Evolutionary conservation across 176 grass and related monocot species (phyloP), one percentile per base, ranked within the genome.

Genomic region (Aegilops umbellulata): DNA sequence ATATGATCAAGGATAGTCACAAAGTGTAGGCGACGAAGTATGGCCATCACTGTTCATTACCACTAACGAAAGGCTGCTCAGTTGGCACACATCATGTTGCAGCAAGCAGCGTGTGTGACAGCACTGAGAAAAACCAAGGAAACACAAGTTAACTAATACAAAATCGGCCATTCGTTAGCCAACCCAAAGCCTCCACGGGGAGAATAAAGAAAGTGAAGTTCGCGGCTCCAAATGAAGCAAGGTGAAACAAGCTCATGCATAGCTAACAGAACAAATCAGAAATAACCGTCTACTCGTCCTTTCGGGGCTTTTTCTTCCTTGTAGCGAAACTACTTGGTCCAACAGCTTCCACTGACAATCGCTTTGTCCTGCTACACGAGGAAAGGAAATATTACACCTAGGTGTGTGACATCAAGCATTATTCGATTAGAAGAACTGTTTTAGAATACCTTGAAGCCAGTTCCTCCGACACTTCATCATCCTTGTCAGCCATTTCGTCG

Each of bases 311-410:
- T 81, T 98, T 95, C 87, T 98, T 98, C 91, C 93, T 93, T 83
- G 95, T 92, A 87, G 93, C 95, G 31, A 98, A 98, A 73, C 95
- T 95, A 76, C 95, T 98, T 16, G 93, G 95, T 7, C 95, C 95
- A n/a, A 95, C 83, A 47, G 91, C 65, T 60, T 83, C 91, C 60
- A 95, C 81, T 23, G 95, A 86, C 84, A 98, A 74, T 11, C 93
- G 83, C 80, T 98, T 94, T 27, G 95, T 89, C 80, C 95, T 98
- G 93, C 78, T 83, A 83, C 22, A 87, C 55, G 62, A 65, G 17
- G 44, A 76, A 32, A 60, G 17, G 44, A 81, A 60, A 46, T 15
- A 79, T 55, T 19, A 44, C 27, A 19, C 35, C 39, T 75, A 22
- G 12, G 46, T 12, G 41, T 1, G 6, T 38, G 8, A 27, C 1